Evolutionary conservation across 2,329 filamentous ascomycete genomes (phyloP), one percentile per base, ranked within the genome.

Genomic region (Fonsecaea nubica): DNA sequence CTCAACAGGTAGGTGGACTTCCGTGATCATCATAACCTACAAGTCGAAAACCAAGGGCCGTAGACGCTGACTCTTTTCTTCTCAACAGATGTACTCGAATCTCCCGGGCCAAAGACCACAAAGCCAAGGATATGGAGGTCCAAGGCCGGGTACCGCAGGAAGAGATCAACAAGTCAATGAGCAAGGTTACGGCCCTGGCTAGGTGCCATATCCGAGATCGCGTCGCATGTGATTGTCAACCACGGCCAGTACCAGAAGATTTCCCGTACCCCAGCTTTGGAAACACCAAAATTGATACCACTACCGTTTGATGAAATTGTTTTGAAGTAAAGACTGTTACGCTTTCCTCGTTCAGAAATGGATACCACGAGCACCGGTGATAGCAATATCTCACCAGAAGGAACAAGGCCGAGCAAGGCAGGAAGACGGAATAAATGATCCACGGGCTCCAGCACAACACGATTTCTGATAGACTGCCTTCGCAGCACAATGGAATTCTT

Each of bases 1-100:
- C 91, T 70, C 92, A 96, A 78, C 92, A 93, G 83, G 92, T 93
- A 84, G 77, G 86, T 80, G n/a, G 65, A 30, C 52, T 54, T 53
- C 55, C 55, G 35, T 33, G 35, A 59, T 53, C 35, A 53, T 21
- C 45, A 25, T 25, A 50, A 62, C 45, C 59, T 55, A 62, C 64
- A 36, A 45, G 9, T 13, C 13, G 18, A 50, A 21, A 50, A 21
- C 45, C 12, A 3, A 4, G 1, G 21, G 45, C 21, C 35, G 18
- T 10, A 42, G 48, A 9, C n/a, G 25, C 30, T 63, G 35, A 63
- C 58, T 62, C 6, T 33, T 21, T n/a, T 64, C 33, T 55, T 40
- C 21, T 30, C 55, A 21, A 38, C 58, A 70, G 67, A 73, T 73
- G 71, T 73, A 73, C 55, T 63, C 68, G 8, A 67, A 67, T 15